A percentile compares a stretch with the other conserved stretches of the same genome.
These are phyloP conservation scores for Andrographis paniculata DNA, from an alignment of 305 asterid species.

Conservation along the genomic window DNA sequence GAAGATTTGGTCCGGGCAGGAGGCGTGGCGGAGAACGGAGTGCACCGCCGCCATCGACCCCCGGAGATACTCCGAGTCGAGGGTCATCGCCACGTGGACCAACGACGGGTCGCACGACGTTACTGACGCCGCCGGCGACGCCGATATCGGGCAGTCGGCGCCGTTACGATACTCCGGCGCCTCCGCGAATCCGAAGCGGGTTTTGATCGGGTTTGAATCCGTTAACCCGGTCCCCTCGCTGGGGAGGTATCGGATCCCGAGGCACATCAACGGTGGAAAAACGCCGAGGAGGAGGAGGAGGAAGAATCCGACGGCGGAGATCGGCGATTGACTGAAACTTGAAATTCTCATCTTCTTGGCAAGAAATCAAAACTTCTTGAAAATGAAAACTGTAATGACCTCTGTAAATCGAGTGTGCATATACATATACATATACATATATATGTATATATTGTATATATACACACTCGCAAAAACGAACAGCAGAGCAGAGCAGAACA, in stretches of 20 bases:
- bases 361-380: neutral
- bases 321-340: slow-evolving; percentile 6
- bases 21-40: slow-evolving; percentile 12
- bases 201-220: neutral
- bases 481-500: too few relatives aligned
- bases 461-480: too few relatives aligned
- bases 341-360: slow-evolving; percentile 27
- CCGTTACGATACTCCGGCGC: slow-evolving; percentile 8
- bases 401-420: too few relatives aligned
- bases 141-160: neutral
- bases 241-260: slow-evolving; percentile 5
- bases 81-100: slow-evolving; percentile 12
- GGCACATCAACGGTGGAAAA: slow-evolving; percentile 3
- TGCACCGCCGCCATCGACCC: slow-evolving; percentile 9
- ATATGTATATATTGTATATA: too few relatives aligned
- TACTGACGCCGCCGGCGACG: neutral
- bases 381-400: too few relatives aligned
- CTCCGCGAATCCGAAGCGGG: slow-evolving; percentile 2
- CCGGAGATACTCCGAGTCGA: slow-evolving; percentile 4
- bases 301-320: slow-evolving; percentile 7
- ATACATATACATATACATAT: slow-evolving; percentile 11
- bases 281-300: neutral
- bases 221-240: too few relatives aligned
- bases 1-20: slow-evolving; percentile 5
- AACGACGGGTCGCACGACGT: slow-evolving; percentile 1